Conservation (phyloP, 768 basidiomycete species). For the Xerocomellus amylosporus region DNA sequence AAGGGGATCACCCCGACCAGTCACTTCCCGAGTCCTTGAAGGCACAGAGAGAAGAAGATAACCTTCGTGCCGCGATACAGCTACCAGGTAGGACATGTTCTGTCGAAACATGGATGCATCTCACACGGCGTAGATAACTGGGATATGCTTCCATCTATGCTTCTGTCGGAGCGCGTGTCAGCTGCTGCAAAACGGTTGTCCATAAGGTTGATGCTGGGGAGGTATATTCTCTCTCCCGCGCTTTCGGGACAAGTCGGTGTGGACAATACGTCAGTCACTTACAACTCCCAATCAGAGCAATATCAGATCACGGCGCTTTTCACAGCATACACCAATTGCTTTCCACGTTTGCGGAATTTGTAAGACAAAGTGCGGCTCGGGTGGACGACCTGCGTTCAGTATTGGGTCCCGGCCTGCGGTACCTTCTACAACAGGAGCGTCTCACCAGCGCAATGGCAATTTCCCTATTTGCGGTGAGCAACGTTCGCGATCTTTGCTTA, state of each 20-base stretch:
- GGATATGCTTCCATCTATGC: slow-evolving; percentile 42
- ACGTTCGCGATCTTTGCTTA: background rate
- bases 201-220: slow-evolving; percentile 52
- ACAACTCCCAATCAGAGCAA: background rate
- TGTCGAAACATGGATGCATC: background rate
- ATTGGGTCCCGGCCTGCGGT: slow-evolving; percentile 1
- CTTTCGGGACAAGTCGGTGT: slow-evolving; percentile 14
- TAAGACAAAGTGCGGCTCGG: slow-evolving; percentile 20
- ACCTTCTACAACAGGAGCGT: slow-evolving; percentile 27
- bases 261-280: slow-evolving; percentile 22
- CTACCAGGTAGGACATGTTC: slow-evolving; percentile 51
- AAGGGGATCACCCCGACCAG: slow-evolving; percentile 5
- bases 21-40: slow-evolving; percentile 31
- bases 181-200: slow-evolving; percentile 60
- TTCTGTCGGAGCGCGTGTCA: slow-evolving; percentile 52
- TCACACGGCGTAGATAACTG: slow-evolving; percentile 46
- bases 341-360: slow-evolving; percentile 17
- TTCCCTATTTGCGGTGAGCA: slow-evolving; percentile 36
- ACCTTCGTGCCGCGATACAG: slow-evolving; percentile 58
- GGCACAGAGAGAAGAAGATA: slow-evolving; percentile 48
- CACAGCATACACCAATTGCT: slow-evolving; percentile 13
- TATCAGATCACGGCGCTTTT: background rate
- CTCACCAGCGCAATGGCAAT: slow-evolving; percentile 36
- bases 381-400: slow-evolving; percentile 9
- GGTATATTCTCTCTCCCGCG: slow-evolving; percentile 50